Evolutionary conservation across 2,329 filamentous ascomycete genomes (phyloP).

Genomic region (Ophiostoma tasmaniense): DNA sequence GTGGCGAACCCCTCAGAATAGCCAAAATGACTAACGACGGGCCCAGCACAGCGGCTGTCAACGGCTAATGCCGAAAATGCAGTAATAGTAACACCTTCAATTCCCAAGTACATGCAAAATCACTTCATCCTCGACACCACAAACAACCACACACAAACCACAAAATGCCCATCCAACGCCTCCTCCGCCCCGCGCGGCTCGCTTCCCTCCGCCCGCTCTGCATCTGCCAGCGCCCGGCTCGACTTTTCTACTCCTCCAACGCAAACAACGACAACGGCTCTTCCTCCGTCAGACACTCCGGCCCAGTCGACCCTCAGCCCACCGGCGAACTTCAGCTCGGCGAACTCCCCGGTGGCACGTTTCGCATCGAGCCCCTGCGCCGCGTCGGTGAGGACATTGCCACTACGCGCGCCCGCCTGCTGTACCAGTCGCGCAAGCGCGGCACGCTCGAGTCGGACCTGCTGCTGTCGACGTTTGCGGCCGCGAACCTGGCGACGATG

Average conservation of each 20-base stretch:
- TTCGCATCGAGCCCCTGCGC: constrained; percentile 83
- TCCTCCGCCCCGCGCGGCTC: constrained; percentile 19
- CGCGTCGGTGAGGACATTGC: constrained; percentile 72
- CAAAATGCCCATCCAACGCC: constrained; percentile 13
- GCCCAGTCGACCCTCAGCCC: constrained; percentile 25
- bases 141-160: not conserved
- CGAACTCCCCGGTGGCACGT: constrained; percentile 77
- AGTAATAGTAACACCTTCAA: no score
- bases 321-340: constrained; percentile 63
- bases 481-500: constrained; percentile 69
- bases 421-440: constrained; percentile 89
- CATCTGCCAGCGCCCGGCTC: constrained; percentile 6
- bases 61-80: not conserved
- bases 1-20: not conserved
- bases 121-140: not conserved
- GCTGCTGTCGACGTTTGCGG: constrained; percentile 89
- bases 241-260: not conserved
- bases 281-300: constrained; percentile 14
- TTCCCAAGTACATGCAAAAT: not conserved
- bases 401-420: constrained; percentile 81
- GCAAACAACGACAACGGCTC: not conserved
- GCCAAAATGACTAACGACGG: not conserved
- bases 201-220: constrained; percentile 16
- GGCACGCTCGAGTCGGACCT: constrained; percentile 94
- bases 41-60: not conserved